Base-by-base conservation (phyloP, 495 filamentous ascomycete species). In the Hypoxylon intermedium region DNA sequence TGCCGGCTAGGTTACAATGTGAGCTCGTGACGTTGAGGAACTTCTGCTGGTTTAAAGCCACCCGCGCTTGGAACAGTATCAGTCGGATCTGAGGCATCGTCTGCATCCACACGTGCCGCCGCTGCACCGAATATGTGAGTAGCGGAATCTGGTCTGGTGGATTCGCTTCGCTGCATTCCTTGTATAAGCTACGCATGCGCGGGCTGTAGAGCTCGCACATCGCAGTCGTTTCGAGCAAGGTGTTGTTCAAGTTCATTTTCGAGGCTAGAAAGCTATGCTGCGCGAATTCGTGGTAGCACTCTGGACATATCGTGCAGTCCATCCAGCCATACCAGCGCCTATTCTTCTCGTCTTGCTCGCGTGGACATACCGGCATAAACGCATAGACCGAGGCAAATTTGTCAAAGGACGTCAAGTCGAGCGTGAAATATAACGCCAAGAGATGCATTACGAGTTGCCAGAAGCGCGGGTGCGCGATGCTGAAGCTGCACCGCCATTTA, bases 181-280 rank as follows among this genome's bases (percentile, higher is more conserved):
- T 57, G 47, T 56, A 60, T 12, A 65, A 21, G 5, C 37, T 49
- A 19, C 74, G 75, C 74, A 74, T 76, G 6, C 74, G 70, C 13
- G 70, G 68, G 3, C 72, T 75, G 43, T 76, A 76, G 23, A 74
- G 53, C 31, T 74, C 74, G 33, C 74, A 76, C 42, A 73, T 68
- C 16, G 59, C 60, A 12, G 50, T 61, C 1, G 58, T 61, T 2
- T 67, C 63, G 6, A 68, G 65, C 38, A 61, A 47, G 1, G 58
- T 54, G 24, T 63, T 61, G 1, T 59, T 53, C 11, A 70, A 44
- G 0, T 66, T 69, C 64, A 75, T 67, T 3, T 48, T 53, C 40
- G 48, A 34, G 1, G 69, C 67, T 6, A 76, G 46, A 0, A 58
- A 45, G n/a, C 63, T 70, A 42, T 63, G 70, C 6, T 57, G 64